Evolutionary conservation across 352 stramenopile species (phyloP).

Genomic region (Pythium apleroticum): DNA sequence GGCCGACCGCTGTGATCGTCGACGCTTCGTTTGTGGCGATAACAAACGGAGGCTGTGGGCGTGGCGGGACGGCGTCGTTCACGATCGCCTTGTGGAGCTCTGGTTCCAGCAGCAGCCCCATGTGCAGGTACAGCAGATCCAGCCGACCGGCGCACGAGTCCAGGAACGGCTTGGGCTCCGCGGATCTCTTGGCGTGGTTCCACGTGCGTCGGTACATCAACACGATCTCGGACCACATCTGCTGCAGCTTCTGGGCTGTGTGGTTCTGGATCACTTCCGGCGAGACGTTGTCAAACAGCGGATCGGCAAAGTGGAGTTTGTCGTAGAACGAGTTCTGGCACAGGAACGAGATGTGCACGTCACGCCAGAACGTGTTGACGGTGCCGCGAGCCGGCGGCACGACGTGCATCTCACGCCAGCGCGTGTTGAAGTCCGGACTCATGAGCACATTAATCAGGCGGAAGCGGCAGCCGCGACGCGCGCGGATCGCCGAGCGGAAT

Average conservation of each 20-base stretch:
- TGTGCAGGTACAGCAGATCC: conserved; percentile 69
- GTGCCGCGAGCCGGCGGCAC: conserved; percentile 11
- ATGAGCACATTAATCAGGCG: conserved; percentile 69
- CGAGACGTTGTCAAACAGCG: conserved; percentile 54
- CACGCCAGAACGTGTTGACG: conserved; percentile 53
- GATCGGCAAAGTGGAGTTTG: conserved; percentile 60
- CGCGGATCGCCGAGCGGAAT: conserved; percentile 20
- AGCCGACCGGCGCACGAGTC: conserved; percentile 55
- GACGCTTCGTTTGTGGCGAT: background rate
- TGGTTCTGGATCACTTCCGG: conserved; percentile 48
- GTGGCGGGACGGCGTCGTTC: conserved; percentile 19
- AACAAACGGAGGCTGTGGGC: background rate
- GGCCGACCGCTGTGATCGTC: background rate
- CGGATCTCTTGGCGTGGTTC: conserved; percentile 23
- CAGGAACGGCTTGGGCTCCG: conserved; percentile 39
- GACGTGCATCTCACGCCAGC: conserved; percentile 51
- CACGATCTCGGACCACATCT: conserved; percentile 68
- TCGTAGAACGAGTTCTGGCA: conserved; percentile 46
- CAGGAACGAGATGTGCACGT: conserved; percentile 61
- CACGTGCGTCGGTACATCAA: conserved; percentile 50
- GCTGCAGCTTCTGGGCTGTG: conserved; percentile 43
- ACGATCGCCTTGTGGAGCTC: conserved; percentile 52
- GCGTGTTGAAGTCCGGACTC: conserved; percentile 50
- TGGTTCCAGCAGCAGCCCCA: conserved; percentile 55
- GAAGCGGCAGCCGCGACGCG: conserved; percentile 62